Conservation (phyloP, 371 early-diverging fungal species). For the Mortierella sp. region DNA sequence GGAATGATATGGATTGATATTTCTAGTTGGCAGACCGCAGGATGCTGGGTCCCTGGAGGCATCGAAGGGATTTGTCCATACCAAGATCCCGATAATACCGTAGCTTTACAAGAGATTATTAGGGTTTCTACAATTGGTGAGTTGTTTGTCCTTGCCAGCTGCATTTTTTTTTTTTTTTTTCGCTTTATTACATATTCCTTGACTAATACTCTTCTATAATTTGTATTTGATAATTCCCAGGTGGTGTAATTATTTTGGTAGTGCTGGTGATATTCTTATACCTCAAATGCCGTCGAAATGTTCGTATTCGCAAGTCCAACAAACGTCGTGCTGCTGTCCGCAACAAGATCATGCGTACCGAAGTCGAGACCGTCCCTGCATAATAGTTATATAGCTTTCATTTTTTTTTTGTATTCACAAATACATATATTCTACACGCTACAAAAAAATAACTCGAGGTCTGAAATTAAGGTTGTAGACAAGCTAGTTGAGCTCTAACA, state of each 20-base stretch:
- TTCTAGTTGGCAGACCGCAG: constrained; percentile 57
- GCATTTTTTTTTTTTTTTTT: not conserved
- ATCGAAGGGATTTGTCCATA: constrained; percentile 43
- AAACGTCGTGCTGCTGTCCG: constrained; percentile 44
- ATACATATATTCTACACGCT: constrained; percentile 3
- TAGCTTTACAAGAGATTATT: constrained; percentile 50
- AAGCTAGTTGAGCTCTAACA: constrained; percentile 14
- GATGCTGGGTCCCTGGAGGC: constrained; percentile 56
- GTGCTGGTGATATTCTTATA: constrained; percentile 40
- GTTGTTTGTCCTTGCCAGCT: not conserved
- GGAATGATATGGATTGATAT: constrained; percentile 57
- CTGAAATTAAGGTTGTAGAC: no score
- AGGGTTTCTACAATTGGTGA: constrained; percentile 50
- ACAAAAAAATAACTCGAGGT: not conserved
- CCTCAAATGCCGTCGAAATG: constrained; percentile 48
- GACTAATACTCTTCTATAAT: not conserved
- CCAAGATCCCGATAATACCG: constrained; percentile 43
- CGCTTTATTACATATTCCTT: not conserved
- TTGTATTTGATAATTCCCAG: constrained; percentile 1
- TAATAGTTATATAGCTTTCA: constrained; percentile 4
- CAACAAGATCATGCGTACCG: constrained; percentile 41
- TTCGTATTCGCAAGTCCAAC: constrained; percentile 46
- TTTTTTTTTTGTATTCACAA: not conserved
- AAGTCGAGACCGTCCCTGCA: constrained; percentile 52
- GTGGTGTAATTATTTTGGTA: constrained; percentile 46